Conservation (phyloP, 805 yeast genomes). For the Metschnikowia borealis region DNA sequence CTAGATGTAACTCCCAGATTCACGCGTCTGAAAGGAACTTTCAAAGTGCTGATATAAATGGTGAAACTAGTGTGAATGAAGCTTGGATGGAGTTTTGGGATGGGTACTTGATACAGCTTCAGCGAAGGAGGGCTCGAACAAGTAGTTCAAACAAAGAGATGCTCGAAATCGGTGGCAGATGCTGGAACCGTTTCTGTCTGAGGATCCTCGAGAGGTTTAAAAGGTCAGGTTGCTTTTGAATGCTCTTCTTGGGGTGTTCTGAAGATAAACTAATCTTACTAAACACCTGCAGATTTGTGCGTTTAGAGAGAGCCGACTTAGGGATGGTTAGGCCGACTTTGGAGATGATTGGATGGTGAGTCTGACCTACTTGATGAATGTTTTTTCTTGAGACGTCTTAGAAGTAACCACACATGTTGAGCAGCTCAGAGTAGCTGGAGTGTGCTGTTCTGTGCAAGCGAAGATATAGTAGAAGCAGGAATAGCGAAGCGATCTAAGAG, state of each 20-base stretch:
- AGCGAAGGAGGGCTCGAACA: too few relatives aligned
- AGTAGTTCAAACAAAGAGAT: background rate
- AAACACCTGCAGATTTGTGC: conserved; percentile 1
- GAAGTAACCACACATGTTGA: background rate
- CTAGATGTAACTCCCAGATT: too few relatives aligned
- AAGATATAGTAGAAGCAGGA: conserved; percentile 1
- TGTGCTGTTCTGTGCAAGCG: conserved; percentile 1
- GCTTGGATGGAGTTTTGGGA: background rate
- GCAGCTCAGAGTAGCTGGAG: background rate
- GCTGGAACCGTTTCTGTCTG: background rate
- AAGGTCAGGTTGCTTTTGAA: background rate
- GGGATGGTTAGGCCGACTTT: background rate
- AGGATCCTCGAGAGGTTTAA: background rate
- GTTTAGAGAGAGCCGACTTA: background rate
- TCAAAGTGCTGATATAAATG: background rate
- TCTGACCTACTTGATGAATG: background rate
- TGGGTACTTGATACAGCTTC: too few relatives aligned
- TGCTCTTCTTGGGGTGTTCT: background rate
- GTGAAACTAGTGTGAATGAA: background rate
- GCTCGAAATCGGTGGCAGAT: background rate
- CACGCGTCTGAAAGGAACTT: too few relatives aligned
- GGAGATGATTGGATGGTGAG: background rate
- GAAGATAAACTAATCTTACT: background rate
- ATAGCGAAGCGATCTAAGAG: conserved; percentile 2
- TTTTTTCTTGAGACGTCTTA: background rate